Percentiles rank a stretch among this genome's conserved stretches.
These are phyloP conservation scores for Lactarius indigo DNA, from an alignment of 768 basidiomycete genomes.

Conservation along the genomic window DNA sequence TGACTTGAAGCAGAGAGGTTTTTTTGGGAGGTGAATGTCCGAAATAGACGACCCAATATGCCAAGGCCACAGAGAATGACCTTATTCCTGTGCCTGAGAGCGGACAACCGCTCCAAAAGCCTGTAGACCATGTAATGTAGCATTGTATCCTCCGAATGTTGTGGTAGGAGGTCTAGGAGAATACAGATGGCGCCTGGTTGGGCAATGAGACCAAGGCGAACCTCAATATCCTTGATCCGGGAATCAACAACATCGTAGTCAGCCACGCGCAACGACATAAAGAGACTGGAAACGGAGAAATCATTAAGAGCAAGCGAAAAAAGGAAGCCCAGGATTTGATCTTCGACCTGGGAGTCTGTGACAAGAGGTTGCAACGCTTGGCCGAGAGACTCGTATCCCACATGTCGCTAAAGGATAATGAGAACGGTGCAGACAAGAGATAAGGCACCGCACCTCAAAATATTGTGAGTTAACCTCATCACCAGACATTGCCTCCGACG, in stretches of 20 bases:
- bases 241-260: conserved; percentile 44
- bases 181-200: conserved; percentile 60
- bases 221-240: conserved; percentile 40
- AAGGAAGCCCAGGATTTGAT: conserved; percentile 62
- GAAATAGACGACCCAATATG: conserved; percentile 51
- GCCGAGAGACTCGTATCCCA: conserved; percentile 64
- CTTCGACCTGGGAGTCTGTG: conserved; percentile 42
- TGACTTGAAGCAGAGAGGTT: conserved; percentile 35
- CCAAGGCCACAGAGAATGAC: conserved; percentile 60
- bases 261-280: conserved; percentile 43
- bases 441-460: conserved; percentile 53
- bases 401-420: conserved; percentile 39
- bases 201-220: conserved; percentile 46
- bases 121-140: conserved; percentile 56
- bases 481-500: conserved; percentile 59
- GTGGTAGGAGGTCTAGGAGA: conserved; percentile 48
- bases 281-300: conserved; percentile 54
- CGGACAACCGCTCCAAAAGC: conserved; percentile 59
- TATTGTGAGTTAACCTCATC: conserved; percentile 55
- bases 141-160: conserved; percentile 34
- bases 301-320: conserved; percentile 65
- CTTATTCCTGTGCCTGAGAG: conserved; percentile 64
- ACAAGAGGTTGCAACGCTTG: conserved; percentile 56
- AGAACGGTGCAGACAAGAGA: background rate
- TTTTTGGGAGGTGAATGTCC: conserved; percentile 39